Conservation (phyloP, 2,329 filamentous ascomycete genomes). For the Colletotrichum sp. region DNA sequence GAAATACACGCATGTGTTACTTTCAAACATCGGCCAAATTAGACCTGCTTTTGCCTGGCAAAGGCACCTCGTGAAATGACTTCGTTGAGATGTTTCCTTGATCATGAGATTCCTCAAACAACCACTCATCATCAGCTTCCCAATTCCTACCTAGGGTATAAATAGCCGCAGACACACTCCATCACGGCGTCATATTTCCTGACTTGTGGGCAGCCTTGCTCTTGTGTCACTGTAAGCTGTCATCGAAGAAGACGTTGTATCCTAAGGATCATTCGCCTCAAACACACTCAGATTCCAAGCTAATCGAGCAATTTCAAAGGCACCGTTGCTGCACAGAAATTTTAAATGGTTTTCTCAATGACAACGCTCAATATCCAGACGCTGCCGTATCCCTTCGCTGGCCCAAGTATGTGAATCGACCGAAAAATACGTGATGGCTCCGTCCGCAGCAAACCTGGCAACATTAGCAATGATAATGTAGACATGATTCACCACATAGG, state of each 20-base stretch:
- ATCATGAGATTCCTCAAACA: background rate
- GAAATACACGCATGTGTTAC: background rate
- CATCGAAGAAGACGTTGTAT: background rate
- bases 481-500: background rate
- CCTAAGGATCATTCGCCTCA: background rate
- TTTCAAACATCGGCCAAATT: background rate
- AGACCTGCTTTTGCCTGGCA: background rate
- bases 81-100: background rate
- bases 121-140: background rate
- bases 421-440: background rate
- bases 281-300: background rate
- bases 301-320: background rate
- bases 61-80: background rate
- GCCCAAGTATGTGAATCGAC: background rate
- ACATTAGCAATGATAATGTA: background rate
- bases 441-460: background rate
- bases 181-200: background rate
- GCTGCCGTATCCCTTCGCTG: background rate
- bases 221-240: background rate
- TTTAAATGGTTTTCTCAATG: background rate
- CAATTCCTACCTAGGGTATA: background rate
- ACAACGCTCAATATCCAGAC: background rate
- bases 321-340: background rate
- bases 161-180: background rate
- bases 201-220: background rate